Evolutionary conservation across 768 basidiomycete genomes (phyloP).

Genomic region (Leccinellum luteum): DNA sequence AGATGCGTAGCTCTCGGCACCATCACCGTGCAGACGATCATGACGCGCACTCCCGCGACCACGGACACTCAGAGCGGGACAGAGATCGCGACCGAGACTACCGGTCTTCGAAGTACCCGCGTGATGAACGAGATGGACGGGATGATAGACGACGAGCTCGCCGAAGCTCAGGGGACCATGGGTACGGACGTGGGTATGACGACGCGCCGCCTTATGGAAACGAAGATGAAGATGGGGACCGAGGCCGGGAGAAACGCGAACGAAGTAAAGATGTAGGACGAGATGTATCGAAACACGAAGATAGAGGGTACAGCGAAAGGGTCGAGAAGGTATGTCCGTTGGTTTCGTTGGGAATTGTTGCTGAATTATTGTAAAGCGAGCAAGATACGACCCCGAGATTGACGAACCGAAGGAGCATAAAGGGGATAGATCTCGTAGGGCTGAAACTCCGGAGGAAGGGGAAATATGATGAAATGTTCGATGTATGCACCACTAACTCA

Average conservation of each 20-base stretch:
- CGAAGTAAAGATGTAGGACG: constrained; percentile 43
- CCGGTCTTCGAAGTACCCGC: constrained; percentile 44
- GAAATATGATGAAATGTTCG: constrained; percentile 57
- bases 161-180: constrained; percentile 39
- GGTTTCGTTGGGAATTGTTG: neutral
- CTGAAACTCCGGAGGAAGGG: constrained; percentile 84
- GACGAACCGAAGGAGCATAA: constrained; percentile 44
- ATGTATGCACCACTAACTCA: constrained; percentile 8
- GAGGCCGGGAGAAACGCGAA: constrained; percentile 41
- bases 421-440: constrained; percentile 43
- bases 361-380: constrained; percentile 39
- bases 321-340: constrained; percentile 57
- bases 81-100: constrained; percentile 41
- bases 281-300: constrained; percentile 39
- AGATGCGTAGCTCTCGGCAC: constrained; percentile 33
- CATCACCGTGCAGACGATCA: constrained; percentile 37
- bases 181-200: constrained; percentile 45
- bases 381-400: constrained; percentile 50
- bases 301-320: constrained; percentile 50
- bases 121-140: constrained; percentile 56
- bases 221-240: constrained; percentile 40
- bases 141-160: constrained; percentile 48
- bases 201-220: constrained; percentile 39
- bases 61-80: constrained; percentile 34
- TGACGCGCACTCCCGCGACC: constrained; percentile 32